Evolutionary conservation across 116 monocot species (phyloP), one percentile per base, ranked within the genome.

Genomic region (Dioscorea cayenensis): DNA sequence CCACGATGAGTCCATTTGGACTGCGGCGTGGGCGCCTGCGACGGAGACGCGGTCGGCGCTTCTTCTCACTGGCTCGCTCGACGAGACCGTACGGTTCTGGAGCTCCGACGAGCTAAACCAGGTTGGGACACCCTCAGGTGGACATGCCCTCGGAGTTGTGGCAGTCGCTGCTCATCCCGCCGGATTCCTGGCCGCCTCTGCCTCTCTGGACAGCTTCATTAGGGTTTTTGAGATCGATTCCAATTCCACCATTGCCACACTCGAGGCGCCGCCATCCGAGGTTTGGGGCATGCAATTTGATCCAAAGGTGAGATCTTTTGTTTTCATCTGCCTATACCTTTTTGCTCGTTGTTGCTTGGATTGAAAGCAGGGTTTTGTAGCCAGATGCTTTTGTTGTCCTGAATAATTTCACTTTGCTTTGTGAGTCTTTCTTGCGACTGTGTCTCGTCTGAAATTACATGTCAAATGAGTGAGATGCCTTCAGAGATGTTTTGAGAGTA

Each of bases 1-100:
- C 27, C 99, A 99, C 83, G 91, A 94, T 59, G 94, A 99, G 19
- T 99, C 99, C 8, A 84, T 99, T 63, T 99, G 99, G 97, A 88
- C 97, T 3, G 84, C 78, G 55, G 69, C 88, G 18, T 99, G 97
- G 97, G 83, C 89, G 0, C 97, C 97, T 14, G 84, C 94, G 19
- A 83, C 84, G 13, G 85, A 80, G 10, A 32, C 63, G 48, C 78
- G 91, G 23, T 79, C 94, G 6, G 72, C 91, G 22, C 86, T 94
- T 58, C 86, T 99, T 72, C 79, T 99, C 21, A 91, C 99, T 4
- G 99, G 99, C 3, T 88, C 99, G 25, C 89, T 99, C 66, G 99
- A 99, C 73, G 99, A 99, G 82, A 87, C 91, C 11, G 94, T 91
- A 17, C 90, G 99, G 28, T 73, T 89, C 14, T 99, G 99, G 99